Evolutionary conservation across 1,284 basidiomycete genomes (phyloP).

Genomic region (Kwoniella shivajii): DNA sequence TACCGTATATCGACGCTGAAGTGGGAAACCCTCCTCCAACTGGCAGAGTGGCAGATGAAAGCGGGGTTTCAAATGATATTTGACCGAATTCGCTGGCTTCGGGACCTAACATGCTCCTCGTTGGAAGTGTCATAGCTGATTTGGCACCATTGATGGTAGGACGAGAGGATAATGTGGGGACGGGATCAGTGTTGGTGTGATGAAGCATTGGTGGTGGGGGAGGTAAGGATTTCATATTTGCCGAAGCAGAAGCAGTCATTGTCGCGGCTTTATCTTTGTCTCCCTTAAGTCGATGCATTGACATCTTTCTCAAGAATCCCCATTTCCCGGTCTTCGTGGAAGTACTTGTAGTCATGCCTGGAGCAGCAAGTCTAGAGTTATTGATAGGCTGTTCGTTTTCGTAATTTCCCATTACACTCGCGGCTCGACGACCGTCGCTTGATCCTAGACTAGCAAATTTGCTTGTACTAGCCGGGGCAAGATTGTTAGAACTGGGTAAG

Average conservation of each 20-base stretch:
- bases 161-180: constrained; percentile 23
- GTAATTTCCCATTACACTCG: constrained; percentile 46
- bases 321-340: constrained; percentile 66
- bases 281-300: constrained; percentile 71
- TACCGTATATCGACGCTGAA: constrained; percentile 13
- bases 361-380: constrained; percentile 3
- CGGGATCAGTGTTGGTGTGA: constrained; percentile 41
- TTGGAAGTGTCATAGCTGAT: constrained; percentile 38
- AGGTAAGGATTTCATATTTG: constrained; percentile 37
- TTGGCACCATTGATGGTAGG: constrained; percentile 28
- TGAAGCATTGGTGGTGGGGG: constrained; percentile 27
- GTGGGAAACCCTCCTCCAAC: constrained; percentile 15
- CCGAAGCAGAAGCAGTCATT: constrained; percentile 37
- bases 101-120: constrained; percentile 7
- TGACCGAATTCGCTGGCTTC: constrained; percentile 35
- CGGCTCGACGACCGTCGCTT: constrained; percentile 45
- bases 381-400: constrained; percentile 15
- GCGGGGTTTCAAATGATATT: background rate
- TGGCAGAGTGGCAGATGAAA: constrained; percentile 17
- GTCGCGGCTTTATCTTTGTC: constrained; percentile 30
- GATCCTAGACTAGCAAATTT: constrained; percentile 71
- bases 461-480: constrained; percentile 6
- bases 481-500: background rate
- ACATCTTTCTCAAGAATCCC: constrained; percentile 96
- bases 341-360: constrained; percentile 21